Base-by-base conservation (phyloP, 192 early-diverging fungal species). In the Dissophora ornata region DNA sequence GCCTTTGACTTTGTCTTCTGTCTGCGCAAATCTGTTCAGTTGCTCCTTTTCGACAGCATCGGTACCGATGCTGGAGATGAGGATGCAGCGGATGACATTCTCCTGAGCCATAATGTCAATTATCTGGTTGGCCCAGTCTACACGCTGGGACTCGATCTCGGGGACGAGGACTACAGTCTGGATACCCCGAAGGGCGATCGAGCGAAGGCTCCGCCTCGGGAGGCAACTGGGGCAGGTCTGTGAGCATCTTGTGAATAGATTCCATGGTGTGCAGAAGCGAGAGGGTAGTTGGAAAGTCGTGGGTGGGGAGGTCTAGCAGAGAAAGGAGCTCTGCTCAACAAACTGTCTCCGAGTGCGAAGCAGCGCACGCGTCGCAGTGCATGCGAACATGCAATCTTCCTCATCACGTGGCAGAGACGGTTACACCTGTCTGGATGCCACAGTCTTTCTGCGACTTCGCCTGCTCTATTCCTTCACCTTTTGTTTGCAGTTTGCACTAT, bases 51-150 rank as follows among this genome's bases (percentile, higher is more conserved):
- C 62, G 10, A 29, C 18, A 3, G 62, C 70, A 36, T 73, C 70
- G n/a, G 70, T 58, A 12, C 70, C 70, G 41, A 73, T 73, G 16
- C 61, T 32, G 11, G 70, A 73, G 46, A 73, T 59, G 48, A 53
- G 22, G n/a, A 73, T 38, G n/a, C 70, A 73, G 2, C 70, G 62
- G n/a, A 38, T 30, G 13, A 73, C 62, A 5, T 59, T 38, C 28
- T 73, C 70, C 19, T 73, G 54, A 2, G 13, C 30, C 61, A 73
- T 64, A 12, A n/a, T 45, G 30, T 73, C 55, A 16, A 73, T 28
- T 28, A 73, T 13, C 7, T 34, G 22, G 12, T 59, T 32, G 4
- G 62, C 54, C 61, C 61, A 53, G 28, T 73, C 62, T 5, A 65
- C 54, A 11, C 62, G 47, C 47, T 59, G 47, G 4, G 61, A 46